Conservation (phyloP, 2,329 filamentous ascomycete genomes). For the Colletotrichum ledebouriae region DNA sequence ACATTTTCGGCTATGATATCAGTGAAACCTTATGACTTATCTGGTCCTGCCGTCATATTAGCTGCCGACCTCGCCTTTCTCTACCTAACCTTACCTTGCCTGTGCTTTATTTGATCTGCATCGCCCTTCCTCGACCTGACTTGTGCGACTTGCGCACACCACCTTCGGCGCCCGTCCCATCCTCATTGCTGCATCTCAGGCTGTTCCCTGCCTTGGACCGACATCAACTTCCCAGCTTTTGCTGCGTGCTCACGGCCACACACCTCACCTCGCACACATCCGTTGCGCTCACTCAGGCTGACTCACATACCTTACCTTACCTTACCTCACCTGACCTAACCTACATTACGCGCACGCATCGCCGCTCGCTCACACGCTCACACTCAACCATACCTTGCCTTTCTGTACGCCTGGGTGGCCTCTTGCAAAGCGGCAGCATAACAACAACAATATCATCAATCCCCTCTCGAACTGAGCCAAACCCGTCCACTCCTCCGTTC, state of each 20-base stretch:
- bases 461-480: conserved; percentile 27
- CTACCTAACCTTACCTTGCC: background rate
- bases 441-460: conserved; percentile 16
- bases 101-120: no score
- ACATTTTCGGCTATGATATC: background rate
- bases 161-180: conserved; percentile 2
- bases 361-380: conserved; percentile 3
- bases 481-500: conserved; percentile 1
- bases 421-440: conserved; percentile 14
- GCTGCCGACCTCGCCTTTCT: background rate
- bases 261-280: background rate
- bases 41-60: background rate
- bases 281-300: background rate
- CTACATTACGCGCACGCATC: background rate
- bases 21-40: background rate
- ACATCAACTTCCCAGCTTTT: background rate
- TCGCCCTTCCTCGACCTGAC: background rate
- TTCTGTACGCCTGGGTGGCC: conserved; percentile 16
- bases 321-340: no score
- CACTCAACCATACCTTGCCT: background rate
- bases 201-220: conserved; percentile 15
- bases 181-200: background rate
- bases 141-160: conserved; percentile 5
- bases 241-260: conserved; percentile 1
- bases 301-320: background rate